These are phyloP conservation scores for Aureobasidium sp. DNA, from an alignment of 2,329 filamentous ascomycete species.

Conservation along the genomic window DNA sequence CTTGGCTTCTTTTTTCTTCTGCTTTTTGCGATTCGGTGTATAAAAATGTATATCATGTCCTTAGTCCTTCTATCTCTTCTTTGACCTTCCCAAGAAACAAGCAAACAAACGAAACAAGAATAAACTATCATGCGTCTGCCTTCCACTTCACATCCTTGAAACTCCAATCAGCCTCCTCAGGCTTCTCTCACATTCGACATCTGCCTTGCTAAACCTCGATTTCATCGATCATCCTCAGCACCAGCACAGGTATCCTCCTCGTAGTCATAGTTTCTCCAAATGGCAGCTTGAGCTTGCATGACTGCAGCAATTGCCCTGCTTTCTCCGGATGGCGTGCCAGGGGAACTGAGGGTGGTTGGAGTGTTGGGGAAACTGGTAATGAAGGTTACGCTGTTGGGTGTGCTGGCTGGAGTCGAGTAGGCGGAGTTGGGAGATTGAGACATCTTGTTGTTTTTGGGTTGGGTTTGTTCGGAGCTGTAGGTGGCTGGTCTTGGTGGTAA, in stretches of 20 bases:
- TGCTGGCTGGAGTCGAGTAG: not conserved
- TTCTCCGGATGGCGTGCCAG: not conserved
- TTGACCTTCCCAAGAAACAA: too few species aligned
- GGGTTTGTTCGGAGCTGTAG: not conserved
- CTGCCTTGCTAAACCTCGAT: not conserved
- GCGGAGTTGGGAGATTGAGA: not conserved
- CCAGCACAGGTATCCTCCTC: too few species aligned
- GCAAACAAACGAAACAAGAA: too few species aligned
- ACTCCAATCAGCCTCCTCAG: too few species aligned
- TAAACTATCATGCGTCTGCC: too few species aligned
- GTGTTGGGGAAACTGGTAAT: not conserved
- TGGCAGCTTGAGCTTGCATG: too few species aligned
- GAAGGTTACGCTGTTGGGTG: not conserved
- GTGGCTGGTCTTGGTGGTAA: not conserved
- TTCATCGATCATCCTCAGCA: not conserved
- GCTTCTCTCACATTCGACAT: too few species aligned
- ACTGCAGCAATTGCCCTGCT: too few species aligned
- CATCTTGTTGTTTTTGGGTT: not conserved
- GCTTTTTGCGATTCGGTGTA: not conserved
- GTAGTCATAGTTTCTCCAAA: too few species aligned
- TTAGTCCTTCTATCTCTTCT: not conserved
- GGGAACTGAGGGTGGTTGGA: not conserved
- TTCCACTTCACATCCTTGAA: too few species aligned
- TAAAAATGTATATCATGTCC: constrained; percentile 2
- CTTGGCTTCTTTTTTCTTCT: too few species aligned